Conservation (phyloP, 2,329 filamentous ascomycete species). For the Chrysosporium keratinophilum region DNA sequence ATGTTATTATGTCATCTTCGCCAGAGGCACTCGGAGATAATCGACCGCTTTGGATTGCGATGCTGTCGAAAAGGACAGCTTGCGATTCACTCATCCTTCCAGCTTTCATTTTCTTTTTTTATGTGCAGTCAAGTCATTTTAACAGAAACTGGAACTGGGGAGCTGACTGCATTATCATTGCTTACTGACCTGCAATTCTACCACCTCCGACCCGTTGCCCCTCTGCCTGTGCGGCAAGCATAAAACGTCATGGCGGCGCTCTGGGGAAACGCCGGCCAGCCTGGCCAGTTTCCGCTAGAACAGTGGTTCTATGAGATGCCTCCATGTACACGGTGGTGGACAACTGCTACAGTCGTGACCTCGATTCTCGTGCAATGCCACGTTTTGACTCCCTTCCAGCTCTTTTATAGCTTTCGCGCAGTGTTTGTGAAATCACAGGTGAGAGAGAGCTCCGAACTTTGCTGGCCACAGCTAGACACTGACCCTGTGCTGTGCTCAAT, state of each 20-base stretch:
- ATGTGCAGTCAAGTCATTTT: neutral
- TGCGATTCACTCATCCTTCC: neutral
- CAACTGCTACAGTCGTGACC: slow-evolving; percentile 76
- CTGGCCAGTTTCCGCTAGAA: slow-evolving; percentile 66
- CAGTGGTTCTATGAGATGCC: slow-evolving; percentile 99
- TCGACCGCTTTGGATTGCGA: too few species aligned
- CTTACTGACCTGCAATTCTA: neutral
- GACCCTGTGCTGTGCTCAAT: slow-evolving; percentile 3
- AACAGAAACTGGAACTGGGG: neutral
- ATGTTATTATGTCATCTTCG: neutral
- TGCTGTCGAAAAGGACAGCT: slow-evolving; percentile 4
- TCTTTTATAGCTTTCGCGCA: slow-evolving; percentile 91
- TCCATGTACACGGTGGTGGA: slow-evolving; percentile 93
- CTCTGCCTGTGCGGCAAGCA: neutral
- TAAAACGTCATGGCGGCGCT: slow-evolving; percentile 31
- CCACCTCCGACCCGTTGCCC: neutral
- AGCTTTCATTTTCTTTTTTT: neutral
- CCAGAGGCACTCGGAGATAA: neutral
- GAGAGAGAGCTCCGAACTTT: slow-evolving; percentile 24
- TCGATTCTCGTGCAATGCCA: slow-evolving; percentile 88
- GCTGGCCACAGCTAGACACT: slow-evolving; percentile 2
- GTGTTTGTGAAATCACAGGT: slow-evolving; percentile 91
- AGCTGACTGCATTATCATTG: neutral
- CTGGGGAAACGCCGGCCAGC: slow-evolving; percentile 36
- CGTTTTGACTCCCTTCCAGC: slow-evolving; percentile 82